Percentiles rank a stretch among this genome's conserved stretches.
phyloP scores from a whole-genome alignment of 306 rosid genomes.

The Prunus campanulata region DNA sequence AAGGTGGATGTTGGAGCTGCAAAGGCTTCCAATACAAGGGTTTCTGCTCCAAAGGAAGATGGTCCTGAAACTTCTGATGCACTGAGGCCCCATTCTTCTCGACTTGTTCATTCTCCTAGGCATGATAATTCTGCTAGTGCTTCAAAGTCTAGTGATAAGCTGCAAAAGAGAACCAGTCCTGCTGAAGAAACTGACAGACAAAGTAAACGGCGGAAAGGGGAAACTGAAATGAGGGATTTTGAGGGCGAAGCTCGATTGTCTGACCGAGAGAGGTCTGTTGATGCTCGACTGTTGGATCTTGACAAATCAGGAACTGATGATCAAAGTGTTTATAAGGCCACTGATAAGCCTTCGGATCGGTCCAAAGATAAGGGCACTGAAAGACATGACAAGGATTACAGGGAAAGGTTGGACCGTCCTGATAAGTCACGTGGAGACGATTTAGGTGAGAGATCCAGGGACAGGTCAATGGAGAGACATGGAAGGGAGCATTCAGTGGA shows the following conservation, averaged over 20 bases:
- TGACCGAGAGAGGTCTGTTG: slow-evolving; percentile 78
- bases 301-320: slow-evolving; percentile 74
- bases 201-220: slow-evolving; percentile 90
- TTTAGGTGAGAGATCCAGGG: slow-evolving; percentile 66
- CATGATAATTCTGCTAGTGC: slow-evolving; percentile 52
- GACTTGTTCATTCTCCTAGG: slow-evolving; percentile 77
- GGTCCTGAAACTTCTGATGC: slow-evolving; percentile 59
- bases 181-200: slow-evolving; percentile 89
- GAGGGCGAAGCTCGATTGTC: slow-evolving; percentile 69
- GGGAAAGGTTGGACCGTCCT: slow-evolving; percentile 78
- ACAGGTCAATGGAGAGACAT: slow-evolving; percentile 87
- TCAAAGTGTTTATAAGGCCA: slow-evolving; percentile 47
- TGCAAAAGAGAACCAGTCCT: slow-evolving; percentile 84
- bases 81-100: slow-evolving; percentile 65
- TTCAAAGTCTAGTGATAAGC: slow-evolving; percentile 73
- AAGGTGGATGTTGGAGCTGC: slow-evolving; percentile 62
- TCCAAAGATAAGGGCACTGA: slow-evolving; percentile 79
- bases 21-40: slow-evolving; percentile 63
- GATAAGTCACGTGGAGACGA: slow-evolving; percentile 93
- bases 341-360: slow-evolving; percentile 77
- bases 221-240: slow-evolving; percentile 63
- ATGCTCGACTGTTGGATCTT: slow-evolving; percentile 57
- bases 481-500: slow-evolving; percentile 93
- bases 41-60: slow-evolving; percentile 67
- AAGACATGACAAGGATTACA: slow-evolving; percentile 81